These are phyloP conservation scores for Lactarius tabidus DNA, from an alignment of 768 basidiomycete genomes.

Conservation along the genomic window DNA sequence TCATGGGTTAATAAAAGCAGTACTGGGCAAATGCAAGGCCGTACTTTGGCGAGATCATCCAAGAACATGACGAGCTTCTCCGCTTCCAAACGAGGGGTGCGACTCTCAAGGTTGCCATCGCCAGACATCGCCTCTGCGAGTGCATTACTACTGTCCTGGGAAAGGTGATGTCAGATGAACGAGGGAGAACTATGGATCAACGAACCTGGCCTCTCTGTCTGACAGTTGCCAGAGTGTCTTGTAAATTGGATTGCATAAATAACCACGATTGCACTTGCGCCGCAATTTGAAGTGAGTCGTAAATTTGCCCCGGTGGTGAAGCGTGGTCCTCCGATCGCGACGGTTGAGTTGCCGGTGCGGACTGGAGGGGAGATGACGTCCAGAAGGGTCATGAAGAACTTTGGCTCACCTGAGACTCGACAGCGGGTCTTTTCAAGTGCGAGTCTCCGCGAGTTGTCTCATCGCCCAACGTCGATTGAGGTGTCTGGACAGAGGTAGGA, in stretches of 20 bases:
- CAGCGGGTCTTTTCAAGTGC: neutral
- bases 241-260: conserved; percentile 55
- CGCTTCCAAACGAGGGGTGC: neutral
- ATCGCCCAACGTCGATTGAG: neutral
- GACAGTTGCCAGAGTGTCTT: conserved; percentile 44
- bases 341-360: neutral
- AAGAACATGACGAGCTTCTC: conserved; percentile 13
- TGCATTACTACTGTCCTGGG: conserved; percentile 13
- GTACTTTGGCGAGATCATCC: conserved; percentile 14
- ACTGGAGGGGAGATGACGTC: neutral
- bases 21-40: neutral
- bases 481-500: neutral
- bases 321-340: neutral
- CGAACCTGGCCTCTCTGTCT: conserved; percentile 34
- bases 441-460: neutral
- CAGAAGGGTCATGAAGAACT: too few species aligned
- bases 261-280: conserved; percentile 57
- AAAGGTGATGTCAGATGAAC: neutral
- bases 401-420: neutral
- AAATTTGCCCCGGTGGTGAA: neutral
- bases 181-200: conserved; percentile 1
- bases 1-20: neutral
- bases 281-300: conserved; percentile 41
- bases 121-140: conserved; percentile 2
- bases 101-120: neutral